Evolutionary conservation across 257 asterid genomes (phyloP).

Genomic region (Solanum dulcamara): DNA sequence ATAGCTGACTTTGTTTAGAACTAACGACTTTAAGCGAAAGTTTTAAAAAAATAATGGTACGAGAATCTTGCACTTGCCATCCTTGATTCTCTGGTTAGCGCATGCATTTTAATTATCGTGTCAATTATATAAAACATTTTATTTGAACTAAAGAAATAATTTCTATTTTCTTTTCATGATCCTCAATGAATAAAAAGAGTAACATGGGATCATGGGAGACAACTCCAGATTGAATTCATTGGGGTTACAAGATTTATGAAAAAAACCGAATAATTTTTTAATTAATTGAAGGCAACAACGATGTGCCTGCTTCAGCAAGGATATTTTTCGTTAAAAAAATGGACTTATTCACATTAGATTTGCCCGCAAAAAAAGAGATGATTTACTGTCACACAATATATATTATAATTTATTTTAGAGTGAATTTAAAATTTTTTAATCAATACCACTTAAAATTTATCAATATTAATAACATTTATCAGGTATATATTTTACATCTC

Average conservation of each 20-base stretch:
- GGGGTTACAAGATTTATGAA: neutral
- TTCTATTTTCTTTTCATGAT: neutral
- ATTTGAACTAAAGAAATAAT: neutral
- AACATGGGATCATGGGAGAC: constrained; percentile 1
- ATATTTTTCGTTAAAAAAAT: no score
- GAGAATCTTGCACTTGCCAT: neutral
- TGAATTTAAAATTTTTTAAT: no score
- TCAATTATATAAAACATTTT: neutral
- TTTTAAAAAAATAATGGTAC: neutral
- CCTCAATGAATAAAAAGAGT: neutral
- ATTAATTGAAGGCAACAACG: neutral
- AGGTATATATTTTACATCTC: no score
- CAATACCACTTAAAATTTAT: no score
- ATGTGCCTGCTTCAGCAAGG: no score
- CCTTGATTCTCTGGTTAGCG: neutral
- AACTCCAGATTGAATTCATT: neutral
- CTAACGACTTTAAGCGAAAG: neutral
- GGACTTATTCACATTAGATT: no score
- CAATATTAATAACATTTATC: no score
- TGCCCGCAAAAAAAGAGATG: no score
- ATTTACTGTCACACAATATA: no score
- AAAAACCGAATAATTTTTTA: neutral
- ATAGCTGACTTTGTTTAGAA: neutral
- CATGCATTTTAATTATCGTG: neutral
- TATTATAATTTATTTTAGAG: no score